Base-by-base conservation (phyloP, 495 filamentous ascomycete species). In the Hypoxylon crocopeplum region DNA sequence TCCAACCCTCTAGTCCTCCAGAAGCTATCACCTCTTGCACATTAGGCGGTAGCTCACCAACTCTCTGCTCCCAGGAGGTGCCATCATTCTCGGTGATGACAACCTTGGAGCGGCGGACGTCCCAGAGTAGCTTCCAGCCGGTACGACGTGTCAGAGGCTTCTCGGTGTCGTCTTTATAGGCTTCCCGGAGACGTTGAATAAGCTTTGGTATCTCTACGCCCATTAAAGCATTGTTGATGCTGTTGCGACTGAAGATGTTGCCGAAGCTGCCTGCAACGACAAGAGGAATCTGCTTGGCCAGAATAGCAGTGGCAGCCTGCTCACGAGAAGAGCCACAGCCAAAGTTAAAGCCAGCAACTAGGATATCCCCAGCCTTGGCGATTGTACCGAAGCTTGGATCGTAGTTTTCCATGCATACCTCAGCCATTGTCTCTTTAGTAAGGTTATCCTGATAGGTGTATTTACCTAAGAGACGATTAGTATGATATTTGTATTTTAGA, bases 351-450 rank as follows among this genome's bases (percentile, higher is more conserved):
- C 93, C 93, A 0, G 85, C 69, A 5, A 98, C 91, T 0, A 97
- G 79, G 59, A 97, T 88, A 64, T 97, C 93, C 12, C 85, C 85
- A 0, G 77, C 55, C 40, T 80, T 78, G 17, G 88, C 84, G 30
- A 86, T 74, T 0, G 68, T 48, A 3, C 75, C 60, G 71, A 98
- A 97, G 3, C 70, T 48, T 0, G 79, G 62, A 70, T 98, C 93
- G 74, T 96, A 98, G 77, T 98, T 98, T 61, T 85, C 78, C 91
- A 98, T 96, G 72, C 88, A 91, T 1, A 93, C 92, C 60, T 87
- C 71, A 0, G 92, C 91, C 93, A 97, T 97, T 21, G 82, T 86
- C 36, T 88, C 84, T 0, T 66, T 72, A 0, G 90, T 76, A 8
- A 97, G 79, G 69, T 89, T 83, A 69, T 97, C 93, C 66, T 93